Evolutionary conservation across 371 early-diverging fungal species (phyloP).

Genomic region (Saksenaea oblongispora): DNA sequence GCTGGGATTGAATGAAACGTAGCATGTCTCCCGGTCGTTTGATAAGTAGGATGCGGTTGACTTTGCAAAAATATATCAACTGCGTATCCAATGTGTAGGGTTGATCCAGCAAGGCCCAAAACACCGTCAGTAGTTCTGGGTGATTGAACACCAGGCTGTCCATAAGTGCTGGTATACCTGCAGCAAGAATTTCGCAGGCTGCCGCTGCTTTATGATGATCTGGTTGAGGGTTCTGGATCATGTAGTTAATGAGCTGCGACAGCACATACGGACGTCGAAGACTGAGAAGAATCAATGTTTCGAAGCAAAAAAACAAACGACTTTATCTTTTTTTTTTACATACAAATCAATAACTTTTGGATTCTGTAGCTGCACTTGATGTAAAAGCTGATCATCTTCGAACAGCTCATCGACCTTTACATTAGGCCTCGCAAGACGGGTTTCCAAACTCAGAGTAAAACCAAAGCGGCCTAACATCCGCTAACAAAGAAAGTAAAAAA

Average conservation of each 20-base stretch:
- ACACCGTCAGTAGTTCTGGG: conserved; percentile 20
- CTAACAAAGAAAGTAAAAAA: neutral
- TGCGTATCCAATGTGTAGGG: conserved; percentile 14
- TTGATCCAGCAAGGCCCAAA: conserved; percentile 25
- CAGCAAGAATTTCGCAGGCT: conserved; percentile 25
- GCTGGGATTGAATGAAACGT: conserved; percentile 13
- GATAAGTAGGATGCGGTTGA: conserved; percentile 17
- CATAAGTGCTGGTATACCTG: conserved; percentile 24
- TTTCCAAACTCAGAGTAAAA: conserved; percentile 10
- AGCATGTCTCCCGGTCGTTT: conserved; percentile 22
- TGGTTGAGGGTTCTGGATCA: conserved; percentile 8
- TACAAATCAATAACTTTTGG: conserved; percentile 23
- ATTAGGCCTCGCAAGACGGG: conserved; percentile 14
- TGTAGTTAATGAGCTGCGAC: conserved; percentile 23
- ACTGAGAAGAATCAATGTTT: neutral
- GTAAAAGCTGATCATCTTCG: conserved; percentile 19
- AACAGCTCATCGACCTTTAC: conserved; percentile 18
- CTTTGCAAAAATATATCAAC: conserved; percentile 20
- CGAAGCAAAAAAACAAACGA: neutral
- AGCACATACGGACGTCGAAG: conserved; percentile 19
- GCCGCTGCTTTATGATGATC: neutral
- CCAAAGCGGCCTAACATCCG: conserved; percentile 19
- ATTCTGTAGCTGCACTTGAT: conserved; percentile 26
- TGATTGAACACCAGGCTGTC: conserved; percentile 22
- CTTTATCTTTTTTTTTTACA: neutral